These are phyloP conservation scores for Cladorrhinum sp. DNA, from an alignment of 2,329 filamentous ascomycete species.

Conservation along the genomic window DNA sequence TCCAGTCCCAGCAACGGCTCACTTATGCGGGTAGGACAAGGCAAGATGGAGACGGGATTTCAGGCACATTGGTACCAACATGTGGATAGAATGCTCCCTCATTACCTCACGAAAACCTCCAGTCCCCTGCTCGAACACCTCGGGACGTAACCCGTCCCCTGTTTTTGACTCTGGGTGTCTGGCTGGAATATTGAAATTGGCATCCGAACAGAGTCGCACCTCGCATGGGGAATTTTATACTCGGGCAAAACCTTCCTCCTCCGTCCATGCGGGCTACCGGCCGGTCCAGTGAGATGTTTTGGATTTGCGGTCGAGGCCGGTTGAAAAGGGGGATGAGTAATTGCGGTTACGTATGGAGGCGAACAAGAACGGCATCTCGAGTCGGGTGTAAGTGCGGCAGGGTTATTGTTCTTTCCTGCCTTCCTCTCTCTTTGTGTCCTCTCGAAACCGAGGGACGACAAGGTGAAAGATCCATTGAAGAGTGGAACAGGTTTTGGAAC, in stretches of 20 bases:
- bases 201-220: not conserved
- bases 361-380: not conserved
- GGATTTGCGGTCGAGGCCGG: not conserved
- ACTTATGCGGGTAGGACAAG: conserved; percentile 1
- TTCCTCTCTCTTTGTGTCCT: too few species aligned
- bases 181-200: not conserved
- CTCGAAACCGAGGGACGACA: not conserved
- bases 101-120: conserved; percentile 32
- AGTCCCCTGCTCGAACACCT: not conserved
- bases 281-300: not conserved
- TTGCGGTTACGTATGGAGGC: not conserved
- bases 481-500: not conserved
- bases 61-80: conserved; percentile 13
- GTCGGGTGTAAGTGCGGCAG: not conserved
- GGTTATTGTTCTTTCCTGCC: not conserved
- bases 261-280: not conserved
- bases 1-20: not conserved
- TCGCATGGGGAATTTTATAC: not conserved
- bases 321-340: not conserved
- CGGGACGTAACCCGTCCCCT: not conserved
- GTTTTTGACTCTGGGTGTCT: not conserved
- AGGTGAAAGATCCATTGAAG: not conserved
- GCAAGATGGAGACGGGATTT: conserved; percentile 3
- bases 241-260: not conserved
- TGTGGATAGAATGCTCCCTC: conserved; percentile 13